Evolutionary conservation across 306 rosid species (phyloP).

Genomic region (Nissolia schottii): DNA sequence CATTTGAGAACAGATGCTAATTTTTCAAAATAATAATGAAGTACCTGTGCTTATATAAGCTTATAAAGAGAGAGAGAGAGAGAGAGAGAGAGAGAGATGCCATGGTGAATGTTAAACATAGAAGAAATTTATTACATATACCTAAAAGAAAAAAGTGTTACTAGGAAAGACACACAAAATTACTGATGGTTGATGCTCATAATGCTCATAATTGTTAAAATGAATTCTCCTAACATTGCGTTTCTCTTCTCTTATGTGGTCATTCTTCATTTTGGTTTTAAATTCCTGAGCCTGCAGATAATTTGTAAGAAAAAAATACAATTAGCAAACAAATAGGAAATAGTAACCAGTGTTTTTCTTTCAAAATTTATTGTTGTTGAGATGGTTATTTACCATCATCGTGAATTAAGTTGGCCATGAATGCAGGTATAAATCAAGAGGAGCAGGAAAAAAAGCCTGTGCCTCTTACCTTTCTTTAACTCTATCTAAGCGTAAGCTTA

Average conservation of each 20-base stretch:
- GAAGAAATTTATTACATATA: slow-evolving; percentile 5
- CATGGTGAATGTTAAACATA: background rate
- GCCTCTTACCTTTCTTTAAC: background rate
- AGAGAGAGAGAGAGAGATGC: too few relatives aligned
- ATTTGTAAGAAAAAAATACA: background rate
- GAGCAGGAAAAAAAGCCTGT: background rate
- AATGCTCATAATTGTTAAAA: slow-evolving; percentile 15
- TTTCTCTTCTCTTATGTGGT: background rate
- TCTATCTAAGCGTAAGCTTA: background rate
- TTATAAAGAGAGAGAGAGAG: too few relatives aligned
- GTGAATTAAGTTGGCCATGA: background rate
- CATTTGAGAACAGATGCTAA: background rate
- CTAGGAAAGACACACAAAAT: background rate
- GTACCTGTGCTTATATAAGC: background rate
- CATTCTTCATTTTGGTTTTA: slow-evolving; percentile 35
- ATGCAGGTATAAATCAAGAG: background rate
- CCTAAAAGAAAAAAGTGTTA: background rate
- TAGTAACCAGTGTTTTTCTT: background rate
- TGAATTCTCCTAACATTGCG: slow-evolving; percentile 15
- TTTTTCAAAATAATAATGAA: background rate
- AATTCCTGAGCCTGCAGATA: slow-evolving; percentile 42
- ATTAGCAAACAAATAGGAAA: slow-evolving; percentile 6
- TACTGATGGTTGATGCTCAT: background rate
- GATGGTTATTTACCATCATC: background rate
- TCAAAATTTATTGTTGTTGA: background rate